Evolutionary conservation across 768 basidiomycete species (phyloP).

Genomic region (Cystoderma amianthinum): DNA sequence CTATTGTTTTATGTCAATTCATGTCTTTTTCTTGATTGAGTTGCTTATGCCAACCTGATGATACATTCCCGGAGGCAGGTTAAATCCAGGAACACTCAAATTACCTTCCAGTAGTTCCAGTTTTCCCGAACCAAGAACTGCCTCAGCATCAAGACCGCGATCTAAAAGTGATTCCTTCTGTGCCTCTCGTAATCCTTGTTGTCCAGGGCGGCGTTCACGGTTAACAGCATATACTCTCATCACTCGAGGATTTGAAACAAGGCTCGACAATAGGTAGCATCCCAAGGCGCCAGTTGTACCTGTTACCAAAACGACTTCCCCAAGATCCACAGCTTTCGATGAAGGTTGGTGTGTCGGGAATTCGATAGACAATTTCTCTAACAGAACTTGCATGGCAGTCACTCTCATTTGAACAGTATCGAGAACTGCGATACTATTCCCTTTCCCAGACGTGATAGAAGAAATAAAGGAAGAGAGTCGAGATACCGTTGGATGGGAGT

Average conservation of each 20-base stretch:
- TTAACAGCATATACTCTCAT: constrained; percentile 27
- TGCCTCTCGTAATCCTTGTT: constrained; percentile 6
- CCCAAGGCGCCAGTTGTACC: constrained; percentile 30
- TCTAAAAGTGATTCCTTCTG: constrained; percentile 14
- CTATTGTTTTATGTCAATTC: not conserved
- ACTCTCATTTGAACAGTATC: constrained; percentile 2
- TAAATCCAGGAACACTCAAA: constrained; percentile 5
- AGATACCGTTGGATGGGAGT: constrained; percentile 11
- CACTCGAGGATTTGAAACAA: constrained; percentile 17
- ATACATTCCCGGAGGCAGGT: constrained; percentile 2
- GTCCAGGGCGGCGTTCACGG: constrained; percentile 8
- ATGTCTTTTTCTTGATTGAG: not conserved
- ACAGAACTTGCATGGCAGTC: constrained; percentile 13
- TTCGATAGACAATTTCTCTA: constrained; percentile 14
- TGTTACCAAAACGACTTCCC: constrained; percentile 23
- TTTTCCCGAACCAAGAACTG: constrained; percentile 14
- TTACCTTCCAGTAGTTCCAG: constrained; percentile 15
- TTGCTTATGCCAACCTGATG: not conserved
- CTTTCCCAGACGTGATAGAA: not conserved
- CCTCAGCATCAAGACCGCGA: constrained; percentile 13
- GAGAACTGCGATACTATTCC: constrained; percentile 1
- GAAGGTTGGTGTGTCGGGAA: constrained; percentile 8
- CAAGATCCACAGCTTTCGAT: not conserved
- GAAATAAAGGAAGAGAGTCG: constrained; percentile 7
- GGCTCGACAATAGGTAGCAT: constrained; percentile 20